Evolutionary conservation across 371 early-diverging fungal genomes (phyloP), one percentile per base, ranked within the genome.

Genomic region (Haplosporangium sp.): DNA sequence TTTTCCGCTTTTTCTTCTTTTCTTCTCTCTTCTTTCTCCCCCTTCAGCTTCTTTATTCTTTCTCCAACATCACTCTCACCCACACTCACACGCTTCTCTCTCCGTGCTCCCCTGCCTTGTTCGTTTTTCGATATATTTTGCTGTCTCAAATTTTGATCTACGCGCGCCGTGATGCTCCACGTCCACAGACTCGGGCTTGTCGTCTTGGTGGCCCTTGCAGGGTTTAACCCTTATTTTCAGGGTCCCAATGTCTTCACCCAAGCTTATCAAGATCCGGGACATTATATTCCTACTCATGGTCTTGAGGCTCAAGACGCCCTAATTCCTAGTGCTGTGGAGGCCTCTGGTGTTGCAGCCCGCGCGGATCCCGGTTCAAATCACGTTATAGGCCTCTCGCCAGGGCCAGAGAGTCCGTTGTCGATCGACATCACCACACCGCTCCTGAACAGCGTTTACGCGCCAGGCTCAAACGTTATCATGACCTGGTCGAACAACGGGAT

Each of bases 401-500:
- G 73, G 2, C 67, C 63, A 7, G 55, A 67, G 12, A 55, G 46
- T 11, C 36, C 59, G 9, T 55, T 48, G 10, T 43, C 60, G 10
- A 55, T 71, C 50, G 72, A 71, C 4, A 61, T 67, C 43, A 63
- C 61, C 5, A 48, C 71, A 8, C 79, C 79, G 11, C 52, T 56
- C 8, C 36, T 62, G 14, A 77, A 77, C 58, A 14, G 62, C 9
- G 36, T 77, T 37, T 68, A 64, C 51, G 67, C 64, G 5, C 72
- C 79, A 12, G 72, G 79, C 1, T 62, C 76, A 4, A 36, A 4
- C 1, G n/a, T 75, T 14, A 53, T 69, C 55, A 48, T 74, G 65
- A 41, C 75, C 20, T 74, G 75, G 75, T 53, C 65, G 40, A 56
- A 69, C 58, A 21, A 36, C 8, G 69, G 54, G 20, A 42, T 64